phyloP scores from a whole-genome alignment of 352 stramenopile species.

The Pythium coloratum region DNA sequence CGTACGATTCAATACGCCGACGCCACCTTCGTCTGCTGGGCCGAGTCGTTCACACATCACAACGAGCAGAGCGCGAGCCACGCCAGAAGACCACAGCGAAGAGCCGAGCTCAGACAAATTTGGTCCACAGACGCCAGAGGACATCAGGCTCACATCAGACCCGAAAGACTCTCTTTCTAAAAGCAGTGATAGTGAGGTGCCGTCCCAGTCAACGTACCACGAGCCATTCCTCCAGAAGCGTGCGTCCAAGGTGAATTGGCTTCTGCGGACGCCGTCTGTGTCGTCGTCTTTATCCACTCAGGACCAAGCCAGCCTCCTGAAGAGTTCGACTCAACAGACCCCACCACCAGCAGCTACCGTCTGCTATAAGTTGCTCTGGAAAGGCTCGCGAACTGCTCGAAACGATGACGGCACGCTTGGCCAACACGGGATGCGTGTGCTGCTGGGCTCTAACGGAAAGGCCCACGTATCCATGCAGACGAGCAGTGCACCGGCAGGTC shows the following conservation, averaged over 20 bases:
- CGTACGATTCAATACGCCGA: constrained; percentile 22
- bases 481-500: background rate
- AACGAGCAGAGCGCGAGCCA: background rate
- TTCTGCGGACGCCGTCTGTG: constrained; percentile 1
- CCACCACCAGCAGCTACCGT: constrained; percentile 6
- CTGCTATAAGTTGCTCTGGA: constrained; percentile 52
- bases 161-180: background rate
- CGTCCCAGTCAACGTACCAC: constrained; percentile 2
- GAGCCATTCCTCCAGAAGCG: constrained; percentile 21
- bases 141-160: background rate
- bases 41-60: constrained; percentile 12
- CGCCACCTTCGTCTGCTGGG: constrained; percentile 26
- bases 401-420: background rate
- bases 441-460: constrained; percentile 40
- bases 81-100: background rate
- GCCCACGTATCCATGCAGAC: constrained; percentile 25
- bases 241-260: constrained; percentile 21
- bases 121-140: background rate
- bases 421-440: constrained; percentile 29
- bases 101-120: background rate
- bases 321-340: background rate
- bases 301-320: background rate
- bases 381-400: constrained; percentile 31
- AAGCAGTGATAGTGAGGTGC: background rate
- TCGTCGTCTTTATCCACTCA: background rate